These are phyloP conservation scores for Candida dubliniensis DNA, from an alignment of 1,139 yeast genomes.

Conservation along the genomic window DNA sequence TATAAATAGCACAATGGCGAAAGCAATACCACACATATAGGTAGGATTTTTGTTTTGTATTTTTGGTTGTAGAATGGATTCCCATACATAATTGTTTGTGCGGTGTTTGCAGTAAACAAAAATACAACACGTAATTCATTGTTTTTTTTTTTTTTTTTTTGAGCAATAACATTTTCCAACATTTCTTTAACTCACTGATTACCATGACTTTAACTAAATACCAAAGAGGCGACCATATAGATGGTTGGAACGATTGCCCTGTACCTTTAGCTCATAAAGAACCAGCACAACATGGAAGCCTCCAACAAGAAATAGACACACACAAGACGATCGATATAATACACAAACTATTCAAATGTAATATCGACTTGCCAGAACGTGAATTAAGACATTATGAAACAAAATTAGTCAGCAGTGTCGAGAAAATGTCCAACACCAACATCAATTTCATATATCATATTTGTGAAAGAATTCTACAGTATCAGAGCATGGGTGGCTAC, in stretches of 20 bases:
- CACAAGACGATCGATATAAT: slow-evolving; percentile 11
- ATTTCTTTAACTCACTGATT: neutral
- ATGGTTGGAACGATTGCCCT: slow-evolving; percentile 53
- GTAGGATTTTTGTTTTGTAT: too few relatives aligned
- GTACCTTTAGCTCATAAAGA: slow-evolving; percentile 4
- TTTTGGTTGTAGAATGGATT: neutral
- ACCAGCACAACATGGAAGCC: slow-evolving; percentile 3
- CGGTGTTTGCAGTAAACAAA: too few relatives aligned
- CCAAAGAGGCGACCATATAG: slow-evolving; percentile 42
- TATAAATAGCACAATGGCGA: neutral
- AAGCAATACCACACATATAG: neutral
- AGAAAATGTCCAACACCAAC: slow-evolving; percentile 17
- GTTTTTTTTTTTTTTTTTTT: neutral
- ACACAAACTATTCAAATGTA: slow-evolving; percentile 16
- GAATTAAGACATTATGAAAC: slow-evolving; percentile 38
- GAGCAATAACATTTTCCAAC: neutral
- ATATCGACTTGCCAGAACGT: slow-evolving; percentile 29
- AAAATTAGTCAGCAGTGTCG: slow-evolving; percentile 24
- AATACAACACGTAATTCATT: neutral
- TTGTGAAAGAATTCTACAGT: slow-evolving; percentile 9
- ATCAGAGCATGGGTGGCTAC: neutral
- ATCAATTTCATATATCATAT: slow-evolving; percentile 20
- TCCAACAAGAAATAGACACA: slow-evolving; percentile 3
- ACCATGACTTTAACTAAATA: slow-evolving; percentile 35
- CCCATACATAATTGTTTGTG: too few relatives aligned